A percentile compares a stretch with the other conserved stretches of the same genome.
Evolutionary conservation across 192 early-diverging fungal species (phyloP).

Genomic region (Entrophospora sp.): DNA sequence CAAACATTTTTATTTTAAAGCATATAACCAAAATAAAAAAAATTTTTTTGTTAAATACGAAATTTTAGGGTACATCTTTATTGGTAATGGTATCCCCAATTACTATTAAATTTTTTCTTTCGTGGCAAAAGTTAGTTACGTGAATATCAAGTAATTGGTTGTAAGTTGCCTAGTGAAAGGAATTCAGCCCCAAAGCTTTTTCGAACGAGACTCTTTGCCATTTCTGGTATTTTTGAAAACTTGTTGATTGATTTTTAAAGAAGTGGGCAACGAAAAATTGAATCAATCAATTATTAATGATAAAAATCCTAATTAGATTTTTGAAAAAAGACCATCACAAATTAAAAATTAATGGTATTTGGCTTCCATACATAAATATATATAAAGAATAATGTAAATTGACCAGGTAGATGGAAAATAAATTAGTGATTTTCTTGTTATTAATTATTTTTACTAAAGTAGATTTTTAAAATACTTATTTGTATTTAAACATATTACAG

Average conservation of each 20-base stretch:
- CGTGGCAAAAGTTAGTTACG: conserved; percentile 27
- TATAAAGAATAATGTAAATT: conserved; percentile 99
- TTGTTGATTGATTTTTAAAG: too few relatives aligned
- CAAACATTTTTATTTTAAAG: not conserved
- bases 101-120: not conserved
- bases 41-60: too few relatives aligned
- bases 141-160: conserved; percentile 80
- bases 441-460: not conserved
- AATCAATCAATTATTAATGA: conserved; percentile 93
- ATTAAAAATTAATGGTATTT: conserved; percentile 99
- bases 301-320: too few relatives aligned
- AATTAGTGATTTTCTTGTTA: too few relatives aligned
- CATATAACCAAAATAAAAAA: not conserved
- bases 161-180: conserved; percentile 85
- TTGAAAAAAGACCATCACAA: conserved; percentile 82
- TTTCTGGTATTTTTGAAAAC: conserved; percentile 99
- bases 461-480: too few relatives aligned
- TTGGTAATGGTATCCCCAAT: too few relatives aligned
- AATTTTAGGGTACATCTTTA: too few relatives aligned
- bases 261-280: too few relatives aligned
- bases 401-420: conserved; percentile 61
- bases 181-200: conserved; percentile 89
- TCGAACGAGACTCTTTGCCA: conserved; percentile 98
- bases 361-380: conserved; percentile 99
- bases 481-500: too few relatives aligned